A percentile compares a stretch with the other conserved stretches of the same genome.
phyloP scores from a whole-genome alignment of 75 land plant species.

The Cunninghamia lanceolata region DNA sequence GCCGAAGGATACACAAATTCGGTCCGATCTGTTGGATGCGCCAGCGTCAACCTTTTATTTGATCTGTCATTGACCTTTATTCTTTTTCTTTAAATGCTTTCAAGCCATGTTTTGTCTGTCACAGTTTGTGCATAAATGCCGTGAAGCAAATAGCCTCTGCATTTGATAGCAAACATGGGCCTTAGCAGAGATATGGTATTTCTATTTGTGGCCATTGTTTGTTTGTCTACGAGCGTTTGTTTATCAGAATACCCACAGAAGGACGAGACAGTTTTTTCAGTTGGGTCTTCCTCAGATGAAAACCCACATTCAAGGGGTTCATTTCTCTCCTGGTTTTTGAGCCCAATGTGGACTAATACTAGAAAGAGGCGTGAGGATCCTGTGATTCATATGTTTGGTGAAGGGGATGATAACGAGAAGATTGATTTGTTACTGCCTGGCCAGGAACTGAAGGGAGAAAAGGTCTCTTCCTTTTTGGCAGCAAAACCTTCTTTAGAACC shows the following conservation, averaged over 20 bases:
- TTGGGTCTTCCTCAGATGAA: not conserved
- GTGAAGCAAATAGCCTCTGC: not conserved
- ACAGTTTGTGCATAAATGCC: not conserved
- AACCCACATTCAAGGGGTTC: not conserved
- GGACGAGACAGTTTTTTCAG: not conserved
- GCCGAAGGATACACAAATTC: not conserved
- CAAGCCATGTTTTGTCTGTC: not conserved
- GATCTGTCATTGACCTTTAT: not conserved
- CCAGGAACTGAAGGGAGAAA: not conserved
- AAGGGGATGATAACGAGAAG: not conserved
- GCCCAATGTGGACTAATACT: not conserved
- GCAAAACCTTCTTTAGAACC: not conserved
- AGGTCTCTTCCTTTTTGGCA: not conserved
- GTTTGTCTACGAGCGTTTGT: not conserved
- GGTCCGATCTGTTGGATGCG: not conserved
- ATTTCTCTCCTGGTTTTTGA: not conserved
- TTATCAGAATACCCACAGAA: not conserved
- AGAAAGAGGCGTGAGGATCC: not conserved
- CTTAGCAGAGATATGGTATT: not conserved
- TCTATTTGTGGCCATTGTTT: not conserved
- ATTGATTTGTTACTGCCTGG: slow-evolving; percentile 5
- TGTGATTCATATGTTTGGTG: slow-evolving; percentile 2
- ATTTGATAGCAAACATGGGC: not conserved
- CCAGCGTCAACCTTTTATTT: not conserved
- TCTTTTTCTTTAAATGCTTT: not conserved